phyloP scores from a whole-genome alignment of 306 rosid genomes.

The Gleditsia sinensis region DNA sequence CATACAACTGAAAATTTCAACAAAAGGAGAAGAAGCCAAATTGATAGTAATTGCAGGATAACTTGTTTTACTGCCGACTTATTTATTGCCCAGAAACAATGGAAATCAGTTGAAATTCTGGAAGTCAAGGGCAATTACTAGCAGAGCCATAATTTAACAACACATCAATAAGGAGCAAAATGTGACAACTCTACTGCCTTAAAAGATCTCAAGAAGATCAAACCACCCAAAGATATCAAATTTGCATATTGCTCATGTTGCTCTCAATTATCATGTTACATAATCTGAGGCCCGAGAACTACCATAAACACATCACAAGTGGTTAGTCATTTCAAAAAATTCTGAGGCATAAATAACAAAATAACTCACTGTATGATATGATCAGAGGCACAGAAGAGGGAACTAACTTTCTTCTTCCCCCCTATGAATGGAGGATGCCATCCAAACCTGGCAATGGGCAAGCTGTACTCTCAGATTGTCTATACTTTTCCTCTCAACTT shows the following conservation, averaged over 20 bases:
- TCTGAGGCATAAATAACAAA: constrained; percentile 14
- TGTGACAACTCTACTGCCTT: constrained; percentile 9
- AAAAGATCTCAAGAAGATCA: constrained; percentile 11
- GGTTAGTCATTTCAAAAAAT: background rate
- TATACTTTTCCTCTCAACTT: constrained; percentile 43
- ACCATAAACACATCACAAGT: background rate
- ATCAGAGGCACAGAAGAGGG: constrained; percentile 32
- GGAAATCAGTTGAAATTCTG: background rate
- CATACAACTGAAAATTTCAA: constrained; percentile 8
- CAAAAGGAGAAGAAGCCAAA: too few relatives aligned
- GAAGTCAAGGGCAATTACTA: background rate
- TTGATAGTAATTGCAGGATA: background rate
- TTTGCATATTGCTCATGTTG: constrained; percentile 6
- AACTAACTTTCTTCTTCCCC: constrained; percentile 91
- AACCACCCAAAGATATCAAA: too few relatives aligned
- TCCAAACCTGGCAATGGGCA: constrained; percentile 75
- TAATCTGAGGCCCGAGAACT: constrained; percentile 1
- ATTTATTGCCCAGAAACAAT: background rate
- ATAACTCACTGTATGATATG: constrained; percentile 8
- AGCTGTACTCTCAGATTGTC: constrained; percentile 58
- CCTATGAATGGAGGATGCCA: constrained; percentile 94
- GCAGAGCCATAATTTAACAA: background rate
- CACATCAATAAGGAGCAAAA: constrained; percentile 1
- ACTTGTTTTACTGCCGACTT: background rate
- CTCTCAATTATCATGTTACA: background rate